Base-by-base conservation (phyloP, 768 basidiomycete species). In the Mycena polygramma region DNA sequence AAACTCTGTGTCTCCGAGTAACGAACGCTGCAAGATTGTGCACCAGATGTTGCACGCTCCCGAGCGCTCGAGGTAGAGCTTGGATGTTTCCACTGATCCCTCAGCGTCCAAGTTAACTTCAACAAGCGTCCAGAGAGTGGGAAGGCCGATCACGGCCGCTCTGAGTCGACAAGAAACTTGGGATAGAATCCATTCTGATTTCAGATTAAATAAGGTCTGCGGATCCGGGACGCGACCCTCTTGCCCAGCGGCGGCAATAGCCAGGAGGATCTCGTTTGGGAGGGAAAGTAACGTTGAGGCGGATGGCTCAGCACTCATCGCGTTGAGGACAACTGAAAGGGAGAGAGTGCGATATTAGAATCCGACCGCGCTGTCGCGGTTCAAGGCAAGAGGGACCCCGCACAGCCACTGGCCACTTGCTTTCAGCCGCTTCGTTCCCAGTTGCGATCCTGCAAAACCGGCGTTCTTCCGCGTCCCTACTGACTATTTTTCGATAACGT, bases 1-100 rank as follows among this genome's bases (percentile, higher is more conserved):
- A 5, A 8, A 45, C 15, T 36, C 30, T 6, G 9, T 41, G 17
- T n/a, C 30, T 30, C 30, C 30, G 6, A 30, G 30, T 30, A 6
- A 6, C 43, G 10, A 13, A 8, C 11, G 17, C 30, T 24, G 11
- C 26, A 66, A n/a, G 1, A 36, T n/a, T 2, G 45, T 30, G 30
- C 3, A 49, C 26, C 7, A 53, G 8, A 68, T 22, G 14, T 45
- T 35, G 19, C 66, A 48, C 30, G n/a, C 35, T 15, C 19, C 10
- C 0, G 60, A 68, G 20, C 59, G 67, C n/a, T 57, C 54, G 43
- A 65, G 45, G 46, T 57, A 57, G 43, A 65, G 52, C 20, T 46
- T 35, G n/a, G 36, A 26, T 2, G 48, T 46, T 48, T 64, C 63
- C 8, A 57, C 45, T 8, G 63, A 65, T 45, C 52, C 41, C 20